phyloP scores from a whole-genome alignment of 2,329 filamentous ascomycete genomes.

The Aspergillus puulaauensis region DNA sequence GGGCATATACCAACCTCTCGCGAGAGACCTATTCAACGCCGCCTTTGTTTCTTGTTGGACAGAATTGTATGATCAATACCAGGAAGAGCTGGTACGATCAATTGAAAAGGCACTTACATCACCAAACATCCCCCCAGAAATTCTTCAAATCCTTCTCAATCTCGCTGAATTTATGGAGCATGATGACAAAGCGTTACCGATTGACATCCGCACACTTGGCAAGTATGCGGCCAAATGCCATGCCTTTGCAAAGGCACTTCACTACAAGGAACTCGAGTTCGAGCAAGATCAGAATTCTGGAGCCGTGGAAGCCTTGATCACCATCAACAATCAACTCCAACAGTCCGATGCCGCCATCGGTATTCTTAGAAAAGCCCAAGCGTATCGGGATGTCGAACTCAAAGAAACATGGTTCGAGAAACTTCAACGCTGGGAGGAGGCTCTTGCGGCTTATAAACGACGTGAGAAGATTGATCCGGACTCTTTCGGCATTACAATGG shows the following conservation, averaged over 20 bases:
- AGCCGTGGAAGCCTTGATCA: constrained; percentile 94
- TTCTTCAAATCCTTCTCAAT: constrained; percentile 90
- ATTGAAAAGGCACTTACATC: constrained; percentile 96
- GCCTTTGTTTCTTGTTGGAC: constrained; percentile 99
- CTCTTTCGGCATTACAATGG: constrained; percentile 96
- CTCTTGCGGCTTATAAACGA: constrained; percentile 84
- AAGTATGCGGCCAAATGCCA: constrained; percentile 96
- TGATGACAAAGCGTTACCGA: constrained; percentile 95
- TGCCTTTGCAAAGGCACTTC: constrained; percentile 94
- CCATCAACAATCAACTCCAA: constrained; percentile 98
- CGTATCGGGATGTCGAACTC: constrained; percentile 92
- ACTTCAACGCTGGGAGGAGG: constrained; percentile 96
- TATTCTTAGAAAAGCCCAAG: constrained; percentile 92
- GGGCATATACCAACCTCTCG: constrained; percentile 85
- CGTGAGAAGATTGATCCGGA: constrained; percentile 73
- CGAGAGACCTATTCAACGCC: constrained; percentile 94
- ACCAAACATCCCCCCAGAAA: constrained; percentile 91
- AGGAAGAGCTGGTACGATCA: constrained; percentile 92
- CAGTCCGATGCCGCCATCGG: constrained; percentile 98
- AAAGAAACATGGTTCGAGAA: constrained; percentile 99
- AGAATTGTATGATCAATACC: constrained; percentile 93
- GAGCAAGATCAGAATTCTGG: constrained; percentile 94
- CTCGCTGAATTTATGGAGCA: constrained; percentile 99
- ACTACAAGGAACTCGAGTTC: constrained; percentile 99
- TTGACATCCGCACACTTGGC: constrained; percentile 91